Percentiles rank a stretch among this genome's conserved stretches.
Conservation (phyloP, 2,329 filamentous ascomycete genomes). For the Domatiomyces catenatus region DNA sequence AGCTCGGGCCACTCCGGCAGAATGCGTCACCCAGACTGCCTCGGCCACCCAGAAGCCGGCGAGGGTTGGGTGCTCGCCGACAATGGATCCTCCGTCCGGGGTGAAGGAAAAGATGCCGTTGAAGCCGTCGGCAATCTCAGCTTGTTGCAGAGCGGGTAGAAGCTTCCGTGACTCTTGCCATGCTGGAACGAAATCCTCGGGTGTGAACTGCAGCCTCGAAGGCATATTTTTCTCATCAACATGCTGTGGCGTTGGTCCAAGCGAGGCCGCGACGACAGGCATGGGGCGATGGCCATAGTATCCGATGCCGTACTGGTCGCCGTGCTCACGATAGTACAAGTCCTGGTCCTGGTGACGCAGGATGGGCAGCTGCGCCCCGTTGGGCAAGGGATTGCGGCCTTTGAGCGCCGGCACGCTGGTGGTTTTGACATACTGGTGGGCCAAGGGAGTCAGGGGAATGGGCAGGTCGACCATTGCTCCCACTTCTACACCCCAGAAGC, state of each 20-base stretch:
- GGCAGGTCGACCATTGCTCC: conserved; percentile 45
- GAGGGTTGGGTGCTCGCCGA: conserved; percentile 42
- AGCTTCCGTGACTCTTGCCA: conserved; percentile 43
- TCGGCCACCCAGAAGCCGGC: conserved; percentile 51
- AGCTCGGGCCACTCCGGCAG: conserved; percentile 46
- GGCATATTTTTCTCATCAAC: conserved; percentile 46
- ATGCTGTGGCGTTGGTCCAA: conserved; percentile 38
- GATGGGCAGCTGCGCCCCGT: conserved; percentile 42
- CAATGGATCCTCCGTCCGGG: conserved; percentile 45
- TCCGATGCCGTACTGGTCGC: conserved; percentile 46
- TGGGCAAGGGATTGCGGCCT: conserved; percentile 29
- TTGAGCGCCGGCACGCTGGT: conserved; percentile 34
- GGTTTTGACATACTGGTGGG: conserved; percentile 50
- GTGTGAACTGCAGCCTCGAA: conserved; percentile 45
- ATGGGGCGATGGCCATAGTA: conserved; percentile 50
- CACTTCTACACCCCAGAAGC: conserved; percentile 52
- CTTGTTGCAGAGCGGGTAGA: conserved; percentile 37
- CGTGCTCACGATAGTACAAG: conserved; percentile 50
- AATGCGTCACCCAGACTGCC: conserved; percentile 53
- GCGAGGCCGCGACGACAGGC: conserved; percentile 40
- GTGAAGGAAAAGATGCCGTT: conserved; percentile 54
- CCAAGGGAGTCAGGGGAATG: conserved; percentile 45
- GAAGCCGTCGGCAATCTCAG: conserved; percentile 43
- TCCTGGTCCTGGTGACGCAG: conserved; percentile 48
- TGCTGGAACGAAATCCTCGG: conserved; percentile 44